Base-by-base conservation (phyloP, 1,284 basidiomycete genomes). In the Phylloporus gajari region DNA sequence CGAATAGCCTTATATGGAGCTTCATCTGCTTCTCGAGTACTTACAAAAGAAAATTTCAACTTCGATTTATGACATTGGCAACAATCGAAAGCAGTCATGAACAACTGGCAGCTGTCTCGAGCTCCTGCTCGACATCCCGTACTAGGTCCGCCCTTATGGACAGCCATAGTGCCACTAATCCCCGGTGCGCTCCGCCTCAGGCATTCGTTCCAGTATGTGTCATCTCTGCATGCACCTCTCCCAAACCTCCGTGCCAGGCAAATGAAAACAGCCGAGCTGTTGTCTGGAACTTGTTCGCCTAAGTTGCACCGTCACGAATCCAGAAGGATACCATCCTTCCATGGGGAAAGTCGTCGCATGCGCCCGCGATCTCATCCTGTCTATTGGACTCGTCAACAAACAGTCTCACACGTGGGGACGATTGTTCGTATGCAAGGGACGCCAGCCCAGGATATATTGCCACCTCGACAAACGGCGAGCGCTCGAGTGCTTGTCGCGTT, bases 381-480 rank as follows among this genome's bases (percentile, higher is more conserved):
- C n/a, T n/a, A n/a, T n/a, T n/a, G 30, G 87, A 80, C n/a, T 78
- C 78, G 59, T 90, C 86, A 35, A 95, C 87, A 78, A 93, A 96
- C 74, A 86, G 86, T 73, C 86, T 86, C 4, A 95, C 94, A 70
- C 94, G 93, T 0, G 90, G 87, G 21, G 92, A 89, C 40, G 96
- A 85, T 35, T 87, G 88, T n/a, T 81, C 83, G 79, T 90, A 90
- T 21, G 94, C 94, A 25, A 91, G 84, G 19, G 85, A 85, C 53
- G 85, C 85, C 40, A 97, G 86, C 8, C 97, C 97, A 2, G 96
- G 96, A 84, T 98, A 98, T 68, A 95, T 90, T 61, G 98, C 96
- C 51, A 90, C 88, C 76, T 92, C 89, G 48, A 98, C 93, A 68
- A 86, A 84, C 1, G 89, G 86, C 62, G 88, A 87, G 11, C 79